A percentile compares a stretch with the other conserved stretches of the same genome.
phyloP scores from a whole-genome alignment of 2,329 filamentous ascomycete species.

The Aspergillus piperis region DNA sequence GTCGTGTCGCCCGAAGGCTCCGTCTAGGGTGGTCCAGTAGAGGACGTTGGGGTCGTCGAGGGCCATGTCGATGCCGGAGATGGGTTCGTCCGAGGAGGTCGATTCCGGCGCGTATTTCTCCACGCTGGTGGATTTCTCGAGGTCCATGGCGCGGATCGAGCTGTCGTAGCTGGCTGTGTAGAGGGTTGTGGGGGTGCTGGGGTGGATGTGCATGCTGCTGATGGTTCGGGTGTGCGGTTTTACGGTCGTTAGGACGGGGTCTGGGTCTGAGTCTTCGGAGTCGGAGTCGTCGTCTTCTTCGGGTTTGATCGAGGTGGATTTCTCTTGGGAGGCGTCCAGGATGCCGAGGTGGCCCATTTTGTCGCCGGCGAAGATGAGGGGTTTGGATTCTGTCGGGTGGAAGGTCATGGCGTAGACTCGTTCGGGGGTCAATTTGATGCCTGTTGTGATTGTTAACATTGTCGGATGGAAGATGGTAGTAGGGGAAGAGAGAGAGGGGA shows the following conservation, averaged over 20 bases:
- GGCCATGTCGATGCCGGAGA: conserved; percentile 83
- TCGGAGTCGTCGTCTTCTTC: conserved; percentile 63
- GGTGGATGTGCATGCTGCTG: conserved; percentile 76
- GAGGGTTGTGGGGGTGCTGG: conserved; percentile 70
- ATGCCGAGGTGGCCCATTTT: conserved; percentile 90
- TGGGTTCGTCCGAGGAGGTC: conserved; percentile 69
- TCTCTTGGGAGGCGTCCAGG: conserved; percentile 68
- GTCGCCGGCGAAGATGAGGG: conserved; percentile 88
- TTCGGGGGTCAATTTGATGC: conserved; percentile 89
- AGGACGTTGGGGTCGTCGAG: conserved; percentile 69
- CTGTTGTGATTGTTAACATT: conserved; percentile 44
- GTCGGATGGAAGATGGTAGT: neutral
- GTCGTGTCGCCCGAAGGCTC: conserved; percentile 79
- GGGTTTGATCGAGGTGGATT: conserved; percentile 51
- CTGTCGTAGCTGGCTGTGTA: conserved; percentile 92
- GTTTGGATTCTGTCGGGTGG: conserved; percentile 82
- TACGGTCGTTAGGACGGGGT: conserved; percentile 82
- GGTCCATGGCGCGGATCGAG: conserved; percentile 81
- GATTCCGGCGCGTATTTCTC: conserved; percentile 78
- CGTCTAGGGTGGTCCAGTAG: conserved; percentile 84
- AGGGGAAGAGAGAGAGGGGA: conserved; percentile 13
- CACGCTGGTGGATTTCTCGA: conserved; percentile 74
- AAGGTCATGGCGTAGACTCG: conserved; percentile 84
- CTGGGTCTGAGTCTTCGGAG: conserved; percentile 65
- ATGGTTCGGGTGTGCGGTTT: conserved; percentile 91